These are phyloP conservation scores for Torulaspora microellipsoides DNA, from an alignment of 805 yeast genomes.

Conservation along the genomic window DNA sequence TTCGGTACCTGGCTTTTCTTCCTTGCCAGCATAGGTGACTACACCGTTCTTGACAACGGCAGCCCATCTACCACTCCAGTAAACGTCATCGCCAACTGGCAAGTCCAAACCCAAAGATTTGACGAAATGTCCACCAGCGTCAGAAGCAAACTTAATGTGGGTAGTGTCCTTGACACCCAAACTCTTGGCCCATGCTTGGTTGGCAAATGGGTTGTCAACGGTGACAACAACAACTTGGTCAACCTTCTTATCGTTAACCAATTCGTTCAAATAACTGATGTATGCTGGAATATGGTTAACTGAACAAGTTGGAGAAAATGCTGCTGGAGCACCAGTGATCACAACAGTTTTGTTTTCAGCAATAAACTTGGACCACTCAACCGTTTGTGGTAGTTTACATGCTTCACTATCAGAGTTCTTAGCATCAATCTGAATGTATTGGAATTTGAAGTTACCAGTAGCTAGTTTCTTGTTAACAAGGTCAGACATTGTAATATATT, in stretches of 20 bases:
- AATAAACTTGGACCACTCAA: slow-evolving; percentile 26
- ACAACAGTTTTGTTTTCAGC: slow-evolving; percentile 50
- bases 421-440: slow-evolving; percentile 29
- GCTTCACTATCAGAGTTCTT: slow-evolving; percentile 27
- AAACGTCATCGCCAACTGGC: slow-evolving; percentile 50
- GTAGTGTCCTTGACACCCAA: slow-evolving; percentile 35
- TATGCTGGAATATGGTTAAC: slow-evolving; percentile 68
- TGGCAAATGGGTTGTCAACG: slow-evolving; percentile 68
- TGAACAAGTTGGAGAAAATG: slow-evolving; percentile 81
- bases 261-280: slow-evolving; percentile 45
- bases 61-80: slow-evolving; percentile 69
- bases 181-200: slow-evolving; percentile 58
- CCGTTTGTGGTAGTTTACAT: slow-evolving; percentile 28
- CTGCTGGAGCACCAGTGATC: slow-evolving; percentile 78
- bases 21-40: slow-evolving; percentile 44
- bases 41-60: slow-evolving; percentile 58
- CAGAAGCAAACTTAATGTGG: slow-evolving; percentile 56
- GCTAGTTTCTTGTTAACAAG: slow-evolving; percentile 26
- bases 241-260: slow-evolving; percentile 52
- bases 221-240: slow-evolving; percentile 60
- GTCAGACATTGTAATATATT: slow-evolving; percentile 13
- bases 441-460: slow-evolving; percentile 26
- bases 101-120: slow-evolving; percentile 52
- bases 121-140: slow-evolving; percentile 59
- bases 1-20: slow-evolving; percentile 34